Conservation (phyloP, 768 basidiomycete genomes). For the Termitomyces titanicus region DNA sequence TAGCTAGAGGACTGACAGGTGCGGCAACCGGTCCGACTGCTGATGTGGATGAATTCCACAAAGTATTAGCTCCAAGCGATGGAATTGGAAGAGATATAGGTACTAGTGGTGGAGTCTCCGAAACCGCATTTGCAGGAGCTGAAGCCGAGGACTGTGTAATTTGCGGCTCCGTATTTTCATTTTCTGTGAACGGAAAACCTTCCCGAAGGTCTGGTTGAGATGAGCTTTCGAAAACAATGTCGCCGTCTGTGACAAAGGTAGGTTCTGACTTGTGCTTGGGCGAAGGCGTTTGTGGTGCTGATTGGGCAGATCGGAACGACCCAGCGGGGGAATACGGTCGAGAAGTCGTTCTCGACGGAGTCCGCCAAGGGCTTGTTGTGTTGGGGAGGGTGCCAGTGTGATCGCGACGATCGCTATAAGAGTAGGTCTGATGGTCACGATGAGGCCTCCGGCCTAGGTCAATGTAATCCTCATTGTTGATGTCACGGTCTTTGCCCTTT, state of each 20-base stretch:
- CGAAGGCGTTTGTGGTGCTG: conserved; percentile 11
- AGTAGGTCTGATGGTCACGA: background rate
- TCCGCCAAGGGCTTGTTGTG: conserved; percentile 1
- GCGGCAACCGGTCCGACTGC: background rate
- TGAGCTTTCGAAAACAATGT: conserved; percentile 12
- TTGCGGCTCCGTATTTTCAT: background rate
- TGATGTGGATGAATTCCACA: background rate
- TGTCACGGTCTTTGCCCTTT: conserved; percentile 5
- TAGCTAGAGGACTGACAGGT: background rate
- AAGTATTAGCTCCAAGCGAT: background rate
- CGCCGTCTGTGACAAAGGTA: conserved; percentile 13
- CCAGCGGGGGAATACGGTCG: conserved; percentile 11
- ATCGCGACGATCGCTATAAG: background rate
- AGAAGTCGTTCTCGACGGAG: conserved; percentile 7
- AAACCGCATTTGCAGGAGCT: background rate
- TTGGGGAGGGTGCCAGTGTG: background rate
- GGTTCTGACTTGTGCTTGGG: conserved; percentile 1
- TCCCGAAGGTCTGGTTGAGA: conserved; percentile 12
- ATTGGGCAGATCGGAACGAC: conserved; percentile 14
- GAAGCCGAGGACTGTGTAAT: background rate
- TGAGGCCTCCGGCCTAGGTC: background rate
- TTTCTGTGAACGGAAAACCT: conserved; percentile 14
- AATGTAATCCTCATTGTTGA: background rate
- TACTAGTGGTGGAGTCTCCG: background rate
- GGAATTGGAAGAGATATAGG: background rate